These are phyloP conservation scores for Zea luxurians DNA, from an alignment of 176 grass and related monocot species.

Conservation along the genomic window DNA sequence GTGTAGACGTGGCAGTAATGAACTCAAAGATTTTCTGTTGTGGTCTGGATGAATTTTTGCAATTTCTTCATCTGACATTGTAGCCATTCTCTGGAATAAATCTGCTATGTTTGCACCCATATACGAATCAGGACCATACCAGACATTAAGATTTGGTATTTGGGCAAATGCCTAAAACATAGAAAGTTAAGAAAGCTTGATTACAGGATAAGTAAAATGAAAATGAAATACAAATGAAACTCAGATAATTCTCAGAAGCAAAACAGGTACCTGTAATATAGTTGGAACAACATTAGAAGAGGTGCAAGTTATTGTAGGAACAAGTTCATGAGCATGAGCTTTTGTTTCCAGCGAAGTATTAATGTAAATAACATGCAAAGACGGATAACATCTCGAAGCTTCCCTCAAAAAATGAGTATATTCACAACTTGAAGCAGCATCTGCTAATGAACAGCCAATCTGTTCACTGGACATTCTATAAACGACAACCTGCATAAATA, in stretches of 20 bases:
- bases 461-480: slow-evolving; percentile 96
- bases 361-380: slow-evolving; percentile 98
- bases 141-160: slow-evolving; percentile 86
- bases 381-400: slow-evolving; percentile 71
- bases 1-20: slow-evolving; percentile 58
- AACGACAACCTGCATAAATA: slow-evolving; percentile 69
- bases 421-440: slow-evolving; percentile 83
- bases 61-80: slow-evolving; percentile 92
- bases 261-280: slow-evolving; percentile 80
- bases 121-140: slow-evolving; percentile 99
- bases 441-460: slow-evolving; percentile 95
- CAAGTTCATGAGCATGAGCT: slow-evolving; percentile 85
- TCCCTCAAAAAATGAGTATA: slow-evolving; percentile 74
- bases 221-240: slow-evolving; percentile 14
- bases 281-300: slow-evolving; percentile 97
- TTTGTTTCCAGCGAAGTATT: slow-evolving; percentile 98
- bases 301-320: slow-evolving; percentile 96
- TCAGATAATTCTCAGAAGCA: slow-evolving; percentile 10
- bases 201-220: slow-evolving; percentile 28
- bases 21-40: slow-evolving; percentile 65
- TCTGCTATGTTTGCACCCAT: slow-evolving; percentile 98
- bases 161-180: slow-evolving; percentile 78
- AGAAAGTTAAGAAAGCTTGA: slow-evolving; percentile 16
- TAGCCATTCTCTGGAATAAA: slow-evolving; percentile 83
- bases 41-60: slow-evolving; percentile 79